Evolutionary conservation across 2,329 filamentous ascomycete genomes (phyloP).

Genomic region (Lizonia empirigonia): DNA sequence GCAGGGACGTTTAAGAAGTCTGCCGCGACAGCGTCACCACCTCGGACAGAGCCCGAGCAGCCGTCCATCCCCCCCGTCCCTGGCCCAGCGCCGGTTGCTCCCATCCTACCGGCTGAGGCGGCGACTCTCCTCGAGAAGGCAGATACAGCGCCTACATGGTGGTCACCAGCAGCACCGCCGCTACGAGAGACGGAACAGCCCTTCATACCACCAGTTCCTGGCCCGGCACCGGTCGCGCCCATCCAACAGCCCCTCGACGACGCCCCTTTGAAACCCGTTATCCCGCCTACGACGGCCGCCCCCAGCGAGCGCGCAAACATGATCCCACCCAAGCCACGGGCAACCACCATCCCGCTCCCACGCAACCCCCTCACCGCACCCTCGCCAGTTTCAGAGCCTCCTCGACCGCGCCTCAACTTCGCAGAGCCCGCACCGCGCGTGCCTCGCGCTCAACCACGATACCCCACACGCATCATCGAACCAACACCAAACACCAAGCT

Average conservation of each 20-base stretch:
- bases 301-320: constrained; percentile 11
- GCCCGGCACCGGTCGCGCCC: neutral
- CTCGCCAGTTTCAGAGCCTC: constrained; percentile 11
- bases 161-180: neutral
- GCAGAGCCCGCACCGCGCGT: constrained; percentile 12
- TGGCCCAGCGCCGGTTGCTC: constrained; percentile 14
- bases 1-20: constrained; percentile 29
- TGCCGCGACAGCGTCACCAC: neutral
- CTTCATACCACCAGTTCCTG: neutral
- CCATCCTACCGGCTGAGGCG: constrained; percentile 6
- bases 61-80: constrained; percentile 9
- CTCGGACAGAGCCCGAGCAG: constrained; percentile 1
- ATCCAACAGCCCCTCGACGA: constrained; percentile 11
- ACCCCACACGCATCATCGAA: constrained; percentile 26
- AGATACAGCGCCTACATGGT: neutral
- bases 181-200: neutral
- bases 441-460: constrained; percentile 6
- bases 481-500: constrained; percentile 28
- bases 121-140: neutral
- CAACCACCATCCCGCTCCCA: constrained; percentile 37
- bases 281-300: constrained; percentile 5
- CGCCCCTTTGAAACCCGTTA: neutral
- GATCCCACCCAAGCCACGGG: constrained; percentile 9
- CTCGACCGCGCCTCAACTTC: constrained; percentile 7
- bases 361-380: constrained; percentile 20